Evolutionary conservation across 2,329 filamentous ascomycete species (phyloP).

Genomic region (Pestalotiopsis fici): DNA sequence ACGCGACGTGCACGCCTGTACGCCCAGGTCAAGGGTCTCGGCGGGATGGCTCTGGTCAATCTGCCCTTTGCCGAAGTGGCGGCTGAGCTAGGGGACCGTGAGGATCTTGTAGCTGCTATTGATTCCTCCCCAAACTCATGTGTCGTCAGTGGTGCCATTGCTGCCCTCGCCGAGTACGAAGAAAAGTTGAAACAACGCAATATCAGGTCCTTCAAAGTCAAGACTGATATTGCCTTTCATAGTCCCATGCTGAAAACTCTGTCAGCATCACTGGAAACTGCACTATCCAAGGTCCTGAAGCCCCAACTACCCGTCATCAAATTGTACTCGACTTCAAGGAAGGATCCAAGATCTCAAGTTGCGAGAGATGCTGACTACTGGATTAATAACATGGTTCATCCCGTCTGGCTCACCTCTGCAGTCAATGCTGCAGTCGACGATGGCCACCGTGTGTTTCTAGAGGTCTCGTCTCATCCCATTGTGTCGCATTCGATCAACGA

Average conservation of each 20-base stretch:
- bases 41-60: slow-evolving; percentile 24
- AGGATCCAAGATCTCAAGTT: slow-evolving; percentile 22
- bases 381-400: slow-evolving; percentile 38
- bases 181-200: slow-evolving; percentile 22
- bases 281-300: slow-evolving; percentile 16
- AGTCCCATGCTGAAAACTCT: slow-evolving; percentile 35
- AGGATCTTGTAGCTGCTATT: slow-evolving; percentile 32
- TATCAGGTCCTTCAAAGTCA: slow-evolving; percentile 34
- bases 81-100: slow-evolving; percentile 19
- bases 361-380: slow-evolving; percentile 34
- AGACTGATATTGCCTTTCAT: slow-evolving; percentile 43
- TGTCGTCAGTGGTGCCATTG: slow-evolving; percentile 30
- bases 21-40: slow-evolving; percentile 4
- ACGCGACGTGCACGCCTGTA: slow-evolving; percentile 29
- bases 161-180: slow-evolving; percentile 24
- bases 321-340: slow-evolving; percentile 36
- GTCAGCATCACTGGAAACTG: slow-evolving; percentile 24
- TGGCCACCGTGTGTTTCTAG: slow-evolving; percentile 38
- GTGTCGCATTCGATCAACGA: slow-evolving; percentile 41
- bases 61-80: slow-evolving; percentile 27
- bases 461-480: slow-evolving; percentile 42
- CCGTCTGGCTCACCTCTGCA: slow-evolving; percentile 35
- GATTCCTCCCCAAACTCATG: slow-evolving; percentile 35
- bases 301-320: slow-evolving; percentile 23
- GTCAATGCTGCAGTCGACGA: slow-evolving; percentile 32